Base-by-base conservation (phyloP, 1,284 basidiomycete genomes). In the Boletus mariae region DNA sequence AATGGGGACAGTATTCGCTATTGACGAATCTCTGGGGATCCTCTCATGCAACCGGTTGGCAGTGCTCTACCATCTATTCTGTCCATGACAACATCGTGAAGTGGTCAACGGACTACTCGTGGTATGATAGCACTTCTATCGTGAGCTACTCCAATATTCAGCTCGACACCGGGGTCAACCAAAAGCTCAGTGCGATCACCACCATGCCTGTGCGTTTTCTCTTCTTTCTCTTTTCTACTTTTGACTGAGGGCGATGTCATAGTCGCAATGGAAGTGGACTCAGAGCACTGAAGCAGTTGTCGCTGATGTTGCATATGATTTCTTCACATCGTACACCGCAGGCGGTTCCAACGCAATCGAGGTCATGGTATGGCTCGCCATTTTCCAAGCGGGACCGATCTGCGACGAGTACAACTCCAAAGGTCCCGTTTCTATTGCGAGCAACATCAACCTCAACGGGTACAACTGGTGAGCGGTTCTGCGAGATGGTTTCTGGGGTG, bases 331-430 rank as follows among this genome's bases (percentile, higher is more conserved):
- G 1, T 67, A 66, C 53, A 71, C 72, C 1, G 44, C 80, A 32
- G 76, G 76, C 2, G 83, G 83, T n/a, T 68, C 73, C 17, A 75
- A 76, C 55, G 71, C 70, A 31, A 76, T 80, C 60, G 85, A 87
- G 62, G 76, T 85, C 57, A 87, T 87, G 84, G 68, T 87, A 55
- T 86, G 85, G 84, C 74, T 85, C 13, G 82, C 73, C 5, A 82
- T 80, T 62, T 75, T 69, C 70, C 78, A 79, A 57, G 76, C 83
- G 9, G 76, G 76, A 2, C 84, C 84, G 4, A 84, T 85, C 59
- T 80, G 80, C 17, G 67, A 69, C 31, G 28, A 56, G 0, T 85
- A 81, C 65, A 70, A 70, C 59, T 66, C 74, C 1, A 55, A 72
- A 35, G 82, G 82, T 3, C 75, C 83, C 1, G 62, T 72, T 32